Evolutionary conservation across 768 basidiomycete genomes (phyloP), one percentile per base, ranked within the genome.

Genomic region (Pilatotrama ljubarskyi): DNA sequence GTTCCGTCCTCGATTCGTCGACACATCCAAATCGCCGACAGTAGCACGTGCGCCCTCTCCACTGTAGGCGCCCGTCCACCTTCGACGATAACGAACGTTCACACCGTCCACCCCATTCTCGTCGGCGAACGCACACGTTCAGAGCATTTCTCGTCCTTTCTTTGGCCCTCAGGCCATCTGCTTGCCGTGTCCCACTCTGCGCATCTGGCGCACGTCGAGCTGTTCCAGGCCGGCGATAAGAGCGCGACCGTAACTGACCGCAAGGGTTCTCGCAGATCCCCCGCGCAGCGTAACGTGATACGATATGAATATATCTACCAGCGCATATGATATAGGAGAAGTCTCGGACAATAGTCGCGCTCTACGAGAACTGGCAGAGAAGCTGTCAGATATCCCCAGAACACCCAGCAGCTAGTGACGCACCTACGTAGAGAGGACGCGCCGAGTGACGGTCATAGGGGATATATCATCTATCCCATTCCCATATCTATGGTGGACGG

Each of bases 31-130:
- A 50, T 35, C 56, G 48, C 41, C 57, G 49, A 18, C 29, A 11
- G 37, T 57, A 54, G 51, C 59, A 60, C 59, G 59, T 60, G 59
- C 59, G 59, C 59, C 24, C 49, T 60, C 51, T 54, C 52, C 59
- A 48, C 51, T 5, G 5, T n/a, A 43, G 26, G 42, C 58, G 50
- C 58, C 43, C 51, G 18, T 20, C 17, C 15, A 25, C 20, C 50
- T 20, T 29, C 35, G 41, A 35, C 18, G 57, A 59, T 59, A 59
- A 59, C 58, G 58, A 59, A 59, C 58, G 58, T 59, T 59, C 50
- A 51, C 58, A 47, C 42, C n/a, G 32, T 18, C 13, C 50, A 25
- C 50, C 40, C 55, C 55, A 42, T 57, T 42, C 55, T 40, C 38
- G 24, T 41, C 47, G 47, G 15, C 47, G 25, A 10, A 24, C 17